A percentile compares a stretch with the other conserved stretches of the same genome.
These are phyloP conservation scores for Micromonas commoda DNA, from an alignment of 139 green algal species.

Conservation along the genomic window DNA sequence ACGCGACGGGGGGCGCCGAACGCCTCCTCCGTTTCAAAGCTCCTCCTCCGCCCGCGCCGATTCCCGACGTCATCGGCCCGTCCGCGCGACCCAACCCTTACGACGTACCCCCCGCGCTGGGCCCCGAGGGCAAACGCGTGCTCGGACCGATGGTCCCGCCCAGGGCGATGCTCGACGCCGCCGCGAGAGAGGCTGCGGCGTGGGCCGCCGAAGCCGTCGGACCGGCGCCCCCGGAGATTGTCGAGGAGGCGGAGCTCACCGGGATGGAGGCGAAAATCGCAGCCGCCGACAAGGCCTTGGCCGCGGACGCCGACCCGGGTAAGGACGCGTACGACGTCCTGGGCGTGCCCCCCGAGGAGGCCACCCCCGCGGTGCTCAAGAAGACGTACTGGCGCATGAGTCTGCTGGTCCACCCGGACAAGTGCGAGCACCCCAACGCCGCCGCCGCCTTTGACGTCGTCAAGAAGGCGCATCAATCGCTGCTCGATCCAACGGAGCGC, in stretches of 20 bases:
- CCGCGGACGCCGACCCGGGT: not conserved
- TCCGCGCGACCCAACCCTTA: not conserved
- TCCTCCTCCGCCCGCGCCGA: no score
- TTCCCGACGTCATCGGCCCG: not conserved
- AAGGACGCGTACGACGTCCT: constrained; percentile 37
- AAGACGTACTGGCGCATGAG: constrained; percentile 28
- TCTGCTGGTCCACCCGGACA: constrained; percentile 37
- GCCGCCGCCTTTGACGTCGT: constrained; percentile 33
- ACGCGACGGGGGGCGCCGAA: no score
- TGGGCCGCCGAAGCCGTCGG: not conserved
- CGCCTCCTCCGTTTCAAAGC: no score
- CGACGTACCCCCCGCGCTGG: not conserved
- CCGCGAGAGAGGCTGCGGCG: not conserved
- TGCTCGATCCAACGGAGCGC: constrained; percentile 13
- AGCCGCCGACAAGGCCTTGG: not conserved
- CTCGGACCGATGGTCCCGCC: constrained; percentile 19
- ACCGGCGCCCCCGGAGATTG: constrained; percentile 6
- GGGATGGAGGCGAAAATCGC: not conserved
- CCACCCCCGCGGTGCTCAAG: constrained; percentile 18
- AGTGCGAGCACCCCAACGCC: constrained; percentile 30
- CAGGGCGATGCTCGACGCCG: constrained; percentile 3
- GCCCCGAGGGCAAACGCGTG: not conserved
- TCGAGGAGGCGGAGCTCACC: not conserved
- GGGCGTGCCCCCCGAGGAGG: constrained; percentile 18
- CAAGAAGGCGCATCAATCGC: constrained; percentile 13